These are phyloP conservation scores for Pichia sp. DNA, from an alignment of 1,139 yeast genomes.

Conservation along the genomic window DNA sequence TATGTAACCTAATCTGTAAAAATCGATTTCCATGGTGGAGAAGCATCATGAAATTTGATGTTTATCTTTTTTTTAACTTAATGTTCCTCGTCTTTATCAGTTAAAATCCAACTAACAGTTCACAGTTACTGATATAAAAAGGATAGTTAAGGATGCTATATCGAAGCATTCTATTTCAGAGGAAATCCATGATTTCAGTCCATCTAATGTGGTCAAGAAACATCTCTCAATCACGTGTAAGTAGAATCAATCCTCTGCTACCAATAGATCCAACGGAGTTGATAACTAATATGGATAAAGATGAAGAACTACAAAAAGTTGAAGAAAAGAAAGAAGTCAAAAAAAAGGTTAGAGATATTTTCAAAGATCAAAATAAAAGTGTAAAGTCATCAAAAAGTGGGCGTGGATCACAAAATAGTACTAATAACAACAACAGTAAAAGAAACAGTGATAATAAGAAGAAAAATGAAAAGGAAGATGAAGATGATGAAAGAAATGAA, in stretches of 20 bases:
- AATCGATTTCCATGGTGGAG: too few relatives aligned
- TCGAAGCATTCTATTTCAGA: not conserved
- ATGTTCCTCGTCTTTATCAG: too few relatives aligned
- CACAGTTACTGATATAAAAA: too few relatives aligned
- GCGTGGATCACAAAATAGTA: not conserved
- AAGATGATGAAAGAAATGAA: constrained; percentile 11
- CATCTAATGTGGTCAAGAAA: not conserved
- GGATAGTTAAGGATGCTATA: not conserved
- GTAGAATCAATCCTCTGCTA: constrained; percentile 28
- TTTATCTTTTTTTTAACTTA: too few relatives aligned
- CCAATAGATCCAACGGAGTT: constrained; percentile 28
- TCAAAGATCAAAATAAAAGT: not conserved
- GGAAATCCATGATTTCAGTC: not conserved
- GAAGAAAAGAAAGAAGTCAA: constrained; percentile 3
- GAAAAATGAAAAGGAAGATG: constrained; percentile 11
- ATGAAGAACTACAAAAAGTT: constrained; percentile 11
- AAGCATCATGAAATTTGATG: too few relatives aligned
- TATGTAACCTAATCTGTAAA: too few relatives aligned
- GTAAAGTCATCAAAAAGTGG: not conserved
- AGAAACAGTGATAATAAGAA: not conserved
- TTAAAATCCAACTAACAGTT: too few relatives aligned
- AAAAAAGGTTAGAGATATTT: constrained; percentile 5
- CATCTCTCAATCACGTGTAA: not conserved
- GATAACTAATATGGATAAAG: constrained; percentile 4
- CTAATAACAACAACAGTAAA: not conserved